Evolutionary conservation across 106 monocot species (phyloP), one percentile per base, ranked within the genome.

Genomic region (Dendrobium officinale): DNA sequence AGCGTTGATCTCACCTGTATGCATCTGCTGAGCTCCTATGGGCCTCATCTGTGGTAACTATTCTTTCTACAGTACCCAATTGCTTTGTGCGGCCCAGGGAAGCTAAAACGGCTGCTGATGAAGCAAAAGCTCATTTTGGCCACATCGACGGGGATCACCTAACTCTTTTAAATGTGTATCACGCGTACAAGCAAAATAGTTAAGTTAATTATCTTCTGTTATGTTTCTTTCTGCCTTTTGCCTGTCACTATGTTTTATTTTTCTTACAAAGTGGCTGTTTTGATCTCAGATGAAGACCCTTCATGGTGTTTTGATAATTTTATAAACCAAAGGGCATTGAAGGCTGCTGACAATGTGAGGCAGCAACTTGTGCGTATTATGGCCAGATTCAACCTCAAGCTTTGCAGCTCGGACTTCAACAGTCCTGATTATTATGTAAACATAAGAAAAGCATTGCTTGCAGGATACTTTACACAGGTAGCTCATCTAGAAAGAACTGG

Each of bases 21-120:
- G 86, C 89, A 88, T 93, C 88, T 87, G 89, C 93, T 89, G 90
- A 93, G 87, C 85, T 87, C 79, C 85, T 81, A 67, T 89, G 91
- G 85, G 86, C 89, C 87, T 51, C 86, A 61, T 89, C 86, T 89
- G 91, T 93, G 85, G 91, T 87, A 86, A 87, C 80, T 72, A 83
- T 83, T 89, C 87, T 82, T 88, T 93, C 77, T 86, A 77, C 86
- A 91, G 91, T 86, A 85, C 94, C 91, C 85, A 91, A 89, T 91
- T 91, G 91, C 94, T 94, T 94, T 83, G 81, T 91, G 79, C 84
- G 94, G 83, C 94, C 91, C 77, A 94, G 84, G 89, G 94, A 94
- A 26, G 91, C 89, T 74, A 91, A 94, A 83, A 89, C 88, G 85
- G 89, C 89, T 73, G 94, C 94, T 83, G 94, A 94, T 77, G 89